Base-by-base conservation (phyloP, 805 yeast genomes). In the Wickerhamiella occidentalis region DNA sequence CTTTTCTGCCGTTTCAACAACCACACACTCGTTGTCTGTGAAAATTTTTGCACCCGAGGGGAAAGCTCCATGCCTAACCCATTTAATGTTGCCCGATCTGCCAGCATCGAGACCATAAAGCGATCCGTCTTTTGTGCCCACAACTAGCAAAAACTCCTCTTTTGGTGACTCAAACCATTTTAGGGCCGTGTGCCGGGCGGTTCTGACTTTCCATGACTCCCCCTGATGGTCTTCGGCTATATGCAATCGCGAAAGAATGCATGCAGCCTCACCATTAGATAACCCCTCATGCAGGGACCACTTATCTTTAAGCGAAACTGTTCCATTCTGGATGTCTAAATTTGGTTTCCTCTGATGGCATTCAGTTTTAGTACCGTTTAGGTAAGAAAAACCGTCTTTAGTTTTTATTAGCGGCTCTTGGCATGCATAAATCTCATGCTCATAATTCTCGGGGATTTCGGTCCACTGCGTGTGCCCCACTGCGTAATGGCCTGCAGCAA, bases 221-320 rank as follows among this genome's bases (percentile, higher is more conserved):
- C 21, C 36, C 40, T 21, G 21, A 23, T 23, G 23, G 17, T 18
- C 8, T 7, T 22, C 38, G 15, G 33, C 15, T 11, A 19, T 4
- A 3, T 23, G 40, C 25, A 17, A 4, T 21, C 21, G 23, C 23
- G 47, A 23, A 11, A 45, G 30, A 17, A 45, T 17, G 33, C 47
- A 45, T 25, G 35, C 47, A 23, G 35, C 33, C 33, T 22, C 47
- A 23, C 26, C 15, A 15, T 35, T n/a, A 11, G 40, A 23, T 6
- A 45, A 37, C 2, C 47, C 47, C 17, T 45, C 47, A 13, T 45
- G 40, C 33, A 36, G 40, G 18, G 40, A 22, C 47, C 47, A 45
- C 11, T 30, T 25, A 11, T 21, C 29, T 12, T 25, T 33, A 12
- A 18, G 23, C 28, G 28, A 38, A 15, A 40, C 30, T 6, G 19